These are phyloP conservation scores for Citrus hindsii DNA, from an alignment of 345 rosid species.

Conservation along the genomic window DNA sequence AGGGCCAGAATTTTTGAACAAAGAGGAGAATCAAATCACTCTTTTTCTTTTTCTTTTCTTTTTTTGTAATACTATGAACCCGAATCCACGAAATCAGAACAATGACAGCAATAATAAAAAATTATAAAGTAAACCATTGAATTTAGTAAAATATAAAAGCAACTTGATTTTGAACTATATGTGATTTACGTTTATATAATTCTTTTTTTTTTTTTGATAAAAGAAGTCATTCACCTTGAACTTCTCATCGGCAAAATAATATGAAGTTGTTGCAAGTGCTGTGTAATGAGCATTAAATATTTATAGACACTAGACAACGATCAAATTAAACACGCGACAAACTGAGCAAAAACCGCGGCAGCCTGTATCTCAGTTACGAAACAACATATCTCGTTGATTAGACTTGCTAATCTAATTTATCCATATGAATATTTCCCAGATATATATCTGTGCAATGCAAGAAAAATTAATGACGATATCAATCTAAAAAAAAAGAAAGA, in stretches of 20 bases:
- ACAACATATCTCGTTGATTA: too few relatives aligned
- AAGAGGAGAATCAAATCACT: neutral
- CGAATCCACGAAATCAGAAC: slow-evolving; percentile 9
- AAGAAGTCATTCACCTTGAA: slow-evolving; percentile 2
- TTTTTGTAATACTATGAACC: neutral
- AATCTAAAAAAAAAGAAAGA: too few relatives aligned
- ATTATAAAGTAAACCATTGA: slow-evolving; percentile 7
- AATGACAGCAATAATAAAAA: neutral
- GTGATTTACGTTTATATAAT: neutral
- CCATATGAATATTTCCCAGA: too few relatives aligned
- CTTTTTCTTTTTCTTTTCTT: neutral
- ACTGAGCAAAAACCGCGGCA: slow-evolving; percentile 12
- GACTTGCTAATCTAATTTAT: too few relatives aligned
- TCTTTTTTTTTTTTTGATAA: neutral
- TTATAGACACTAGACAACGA: neutral
- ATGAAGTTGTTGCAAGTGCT: neutral
- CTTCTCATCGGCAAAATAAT: neutral
- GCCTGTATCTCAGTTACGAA: neutral
- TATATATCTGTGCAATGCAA: too few relatives aligned
- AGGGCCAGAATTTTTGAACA: neutral
- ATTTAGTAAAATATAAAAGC: neutral
- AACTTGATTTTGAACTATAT: neutral
- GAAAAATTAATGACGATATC: too few relatives aligned
- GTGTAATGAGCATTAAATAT: slow-evolving; percentile 1
- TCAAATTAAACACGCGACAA: slow-evolving; percentile 1